Conservation (phyloP, 169 alveolate genomes). For the Babesia sp. region DNA sequence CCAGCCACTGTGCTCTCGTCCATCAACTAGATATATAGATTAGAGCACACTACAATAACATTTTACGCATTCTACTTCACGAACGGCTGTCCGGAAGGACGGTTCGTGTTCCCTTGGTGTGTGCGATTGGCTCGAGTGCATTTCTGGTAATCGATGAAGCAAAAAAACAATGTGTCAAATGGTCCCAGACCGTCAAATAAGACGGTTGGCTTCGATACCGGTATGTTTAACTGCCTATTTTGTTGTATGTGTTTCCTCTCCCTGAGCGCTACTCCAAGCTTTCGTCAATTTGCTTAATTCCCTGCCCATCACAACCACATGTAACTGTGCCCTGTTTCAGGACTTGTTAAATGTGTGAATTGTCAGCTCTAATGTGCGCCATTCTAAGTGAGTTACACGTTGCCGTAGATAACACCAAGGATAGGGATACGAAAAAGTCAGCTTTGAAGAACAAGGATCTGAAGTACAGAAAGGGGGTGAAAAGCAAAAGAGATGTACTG, state of each 20-base stretch:
- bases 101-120: background rate
- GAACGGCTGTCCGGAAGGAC: background rate
- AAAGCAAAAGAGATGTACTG: background rate
- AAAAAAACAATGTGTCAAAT: background rate
- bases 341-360: background rate
- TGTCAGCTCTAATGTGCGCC: background rate
- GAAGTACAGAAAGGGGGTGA: background rate
- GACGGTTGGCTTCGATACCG: slow-evolving; percentile 1
- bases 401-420: background rate
- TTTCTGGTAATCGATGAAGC: background rate
- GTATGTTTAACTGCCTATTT: slow-evolving; percentile 4
- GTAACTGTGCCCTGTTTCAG: background rate
- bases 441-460: no score
- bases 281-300: background rate
- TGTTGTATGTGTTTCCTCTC: background rate
- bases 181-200: background rate
- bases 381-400: background rate
- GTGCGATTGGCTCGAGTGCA: background rate
- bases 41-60: no score
- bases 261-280: background rate
- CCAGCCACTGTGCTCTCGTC: no score
- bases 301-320: background rate
- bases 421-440: no score
- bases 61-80: background rate
- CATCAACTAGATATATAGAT: no score